Evolutionary conservation across 768 basidiomycete genomes (phyloP).

Genomic region (Lactarius hatsudake): DNA sequence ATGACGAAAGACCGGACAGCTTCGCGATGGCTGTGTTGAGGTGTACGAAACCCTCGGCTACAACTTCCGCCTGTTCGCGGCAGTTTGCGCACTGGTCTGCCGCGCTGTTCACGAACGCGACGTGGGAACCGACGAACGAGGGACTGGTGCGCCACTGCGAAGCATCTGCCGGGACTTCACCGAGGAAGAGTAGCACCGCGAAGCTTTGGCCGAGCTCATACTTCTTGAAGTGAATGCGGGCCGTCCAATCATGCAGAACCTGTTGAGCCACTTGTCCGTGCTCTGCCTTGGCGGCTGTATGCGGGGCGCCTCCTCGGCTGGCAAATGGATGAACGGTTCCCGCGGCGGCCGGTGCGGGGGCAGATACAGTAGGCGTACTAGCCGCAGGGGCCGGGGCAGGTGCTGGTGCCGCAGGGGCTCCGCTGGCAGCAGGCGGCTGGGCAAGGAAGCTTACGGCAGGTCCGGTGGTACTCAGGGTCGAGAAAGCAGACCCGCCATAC

Average conservation of each 20-base stretch:
- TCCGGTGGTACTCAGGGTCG: background rate
- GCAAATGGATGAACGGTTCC: constrained; percentile 1
- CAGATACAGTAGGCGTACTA: background rate
- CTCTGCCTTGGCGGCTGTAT: background rate
- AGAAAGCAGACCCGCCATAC: constrained; percentile 32
- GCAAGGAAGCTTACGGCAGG: constrained; percentile 24
- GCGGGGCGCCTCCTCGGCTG: constrained; percentile 1
- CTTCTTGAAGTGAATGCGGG: constrained; percentile 42
- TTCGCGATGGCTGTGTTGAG: constrained; percentile 38
- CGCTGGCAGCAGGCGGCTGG: background rate
- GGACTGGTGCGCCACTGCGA: constrained; percentile 38
- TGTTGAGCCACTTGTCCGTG: background rate
- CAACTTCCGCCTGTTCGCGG: constrained; percentile 30
- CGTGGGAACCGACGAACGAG: constrained; percentile 44
- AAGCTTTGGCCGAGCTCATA: constrained; percentile 45
- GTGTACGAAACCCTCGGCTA: constrained; percentile 46
- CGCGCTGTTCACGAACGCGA: constrained; percentile 41
- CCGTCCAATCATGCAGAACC: constrained; percentile 41
- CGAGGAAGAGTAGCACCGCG: constrained; percentile 48
- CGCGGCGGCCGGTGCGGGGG: background rate
- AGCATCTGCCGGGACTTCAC: constrained; percentile 39
- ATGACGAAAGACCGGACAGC: constrained; percentile 32
- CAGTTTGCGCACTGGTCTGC: constrained; percentile 43
- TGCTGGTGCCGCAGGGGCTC: background rate
- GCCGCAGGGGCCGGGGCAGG: background rate